Percentiles rank a stretch among this genome's conserved stretches.
These are phyloP conservation scores for Botrytis pseudocinerea DNA, from an alignment of 2,329 filamentous ascomycete species.

Conservation along the genomic window DNA sequence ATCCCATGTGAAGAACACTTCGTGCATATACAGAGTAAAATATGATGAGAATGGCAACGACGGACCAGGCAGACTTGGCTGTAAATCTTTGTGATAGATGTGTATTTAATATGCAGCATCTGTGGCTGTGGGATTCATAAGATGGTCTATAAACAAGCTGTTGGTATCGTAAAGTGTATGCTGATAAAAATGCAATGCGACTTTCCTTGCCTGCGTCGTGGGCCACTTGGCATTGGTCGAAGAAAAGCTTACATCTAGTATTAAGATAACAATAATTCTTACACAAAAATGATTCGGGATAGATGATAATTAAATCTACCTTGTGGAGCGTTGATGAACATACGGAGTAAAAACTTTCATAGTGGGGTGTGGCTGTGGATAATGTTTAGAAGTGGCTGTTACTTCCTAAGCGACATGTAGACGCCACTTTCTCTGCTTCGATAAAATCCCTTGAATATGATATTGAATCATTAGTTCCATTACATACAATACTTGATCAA, in stretches of 20 bases:
- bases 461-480: not conserved
- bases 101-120: not conserved
- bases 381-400: not conserved
- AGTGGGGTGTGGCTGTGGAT: not conserved
- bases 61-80: not conserved
- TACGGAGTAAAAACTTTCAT: not conserved
- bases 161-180: not conserved
- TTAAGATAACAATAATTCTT: not conserved
- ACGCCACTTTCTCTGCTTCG: not conserved
- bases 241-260: not conserved
- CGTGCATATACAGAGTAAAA: not conserved
- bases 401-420: too few relatives aligned
- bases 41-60: not conserved
- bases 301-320: not conserved
- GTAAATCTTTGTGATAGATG: not conserved
- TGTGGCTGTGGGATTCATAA: not conserved
- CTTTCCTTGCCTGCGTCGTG: not conserved
- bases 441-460: not conserved
- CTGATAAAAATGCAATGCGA: slow-evolving; percentile 10
- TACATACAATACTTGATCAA: not conserved
- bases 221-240: slow-evolving; percentile 7
- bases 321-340: not conserved
- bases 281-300: not conserved
- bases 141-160: not conserved
- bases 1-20: not conserved